Evolutionary conservation across 345 rosid species (phyloP).

Genomic region (Mallotus nudiflorus): DNA sequence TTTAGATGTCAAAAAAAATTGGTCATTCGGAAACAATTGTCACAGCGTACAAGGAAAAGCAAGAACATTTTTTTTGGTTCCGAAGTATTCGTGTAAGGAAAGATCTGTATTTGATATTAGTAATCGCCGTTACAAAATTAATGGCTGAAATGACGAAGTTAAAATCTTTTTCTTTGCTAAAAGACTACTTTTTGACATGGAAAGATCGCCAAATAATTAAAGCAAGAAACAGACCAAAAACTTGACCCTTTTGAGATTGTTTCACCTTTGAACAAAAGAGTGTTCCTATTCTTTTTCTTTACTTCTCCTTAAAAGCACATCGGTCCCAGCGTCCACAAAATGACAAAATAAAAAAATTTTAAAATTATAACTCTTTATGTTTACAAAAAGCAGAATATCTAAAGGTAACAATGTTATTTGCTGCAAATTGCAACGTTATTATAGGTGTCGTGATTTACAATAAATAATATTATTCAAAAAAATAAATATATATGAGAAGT

Average conservation of each 20-base stretch:
- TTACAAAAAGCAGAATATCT: no score
- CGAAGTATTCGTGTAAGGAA: not conserved
- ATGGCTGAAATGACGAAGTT: not conserved
- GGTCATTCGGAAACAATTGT: not conserved
- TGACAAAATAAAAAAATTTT: no score
- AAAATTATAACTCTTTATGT: no score
- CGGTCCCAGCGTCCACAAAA: no score
- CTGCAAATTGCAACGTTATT: no score
- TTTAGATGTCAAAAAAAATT: no score
- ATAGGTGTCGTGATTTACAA: no score
- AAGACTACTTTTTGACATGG: not conserved
- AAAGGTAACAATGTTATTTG: no score
- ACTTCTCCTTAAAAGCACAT: no score
- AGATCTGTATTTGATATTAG: not conserved
- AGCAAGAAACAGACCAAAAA: not conserved
- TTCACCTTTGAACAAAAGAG: not conserved
- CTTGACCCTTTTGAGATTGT: not conserved
- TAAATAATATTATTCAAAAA: no score
- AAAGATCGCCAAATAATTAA: not conserved
- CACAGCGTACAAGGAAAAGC: not conserved
- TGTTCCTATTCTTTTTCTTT: not conserved
- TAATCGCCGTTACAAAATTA: not conserved
- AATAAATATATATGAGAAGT: not conserved
- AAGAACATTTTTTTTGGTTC: not conserved
- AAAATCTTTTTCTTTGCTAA: not conserved